A percentile compares a stretch with the other conserved stretches of the same genome.
These are phyloP conservation scores for Hygrophorus russula DNA, from an alignment of 768 basidiomycete species.

Conservation along the genomic window DNA sequence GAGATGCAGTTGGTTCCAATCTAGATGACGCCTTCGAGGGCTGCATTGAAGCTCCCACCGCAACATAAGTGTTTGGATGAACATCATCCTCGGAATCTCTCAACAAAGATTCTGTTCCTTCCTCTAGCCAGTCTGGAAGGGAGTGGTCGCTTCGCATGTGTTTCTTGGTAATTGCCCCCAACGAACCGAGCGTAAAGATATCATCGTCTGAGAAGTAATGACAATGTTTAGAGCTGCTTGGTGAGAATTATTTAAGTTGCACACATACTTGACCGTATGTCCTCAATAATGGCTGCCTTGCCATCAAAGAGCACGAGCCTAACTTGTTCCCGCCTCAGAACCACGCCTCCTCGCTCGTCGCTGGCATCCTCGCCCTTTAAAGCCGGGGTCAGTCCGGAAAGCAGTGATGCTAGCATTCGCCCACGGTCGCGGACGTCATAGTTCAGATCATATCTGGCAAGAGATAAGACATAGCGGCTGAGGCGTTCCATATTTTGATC, in stretches of 20 bases:
- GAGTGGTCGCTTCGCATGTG: conserved; percentile 36
- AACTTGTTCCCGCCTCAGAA: conserved; percentile 76
- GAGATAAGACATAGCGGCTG: conserved; percentile 61
- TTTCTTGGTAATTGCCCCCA: conserved; percentile 50
- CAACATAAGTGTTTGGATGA: conserved; percentile 26
- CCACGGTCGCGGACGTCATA: conserved; percentile 90
- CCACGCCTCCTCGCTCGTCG: conserved; percentile 56
- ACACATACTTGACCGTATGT: conserved; percentile 23
- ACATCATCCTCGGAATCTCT: conserved; percentile 57
- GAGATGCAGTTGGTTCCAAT: conserved; percentile 34
- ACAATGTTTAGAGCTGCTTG: conserved; percentile 2
- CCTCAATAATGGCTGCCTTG: conserved; percentile 39
- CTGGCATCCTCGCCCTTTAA: conserved; percentile 24
- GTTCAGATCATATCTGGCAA: conserved; percentile 80
- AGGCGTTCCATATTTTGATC: conserved; percentile 41
- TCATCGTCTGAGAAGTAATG: conserved; percentile 20
- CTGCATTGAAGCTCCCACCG: conserved; percentile 16
- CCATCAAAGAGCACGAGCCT: conserved; percentile 70
- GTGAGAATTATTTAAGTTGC: not conserved
- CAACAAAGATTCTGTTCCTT: conserved; percentile 68
- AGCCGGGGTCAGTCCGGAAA: conserved; percentile 36
- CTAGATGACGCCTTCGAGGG: conserved; percentile 19
- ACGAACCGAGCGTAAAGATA: conserved; percentile 47
- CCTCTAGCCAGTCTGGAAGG: conserved; percentile 82
- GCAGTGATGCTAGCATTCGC: conserved; percentile 64